Evolutionary conservation across 2,329 filamentous ascomycete genomes (phyloP).

Genomic region (Monosporascus sp.): DNA sequence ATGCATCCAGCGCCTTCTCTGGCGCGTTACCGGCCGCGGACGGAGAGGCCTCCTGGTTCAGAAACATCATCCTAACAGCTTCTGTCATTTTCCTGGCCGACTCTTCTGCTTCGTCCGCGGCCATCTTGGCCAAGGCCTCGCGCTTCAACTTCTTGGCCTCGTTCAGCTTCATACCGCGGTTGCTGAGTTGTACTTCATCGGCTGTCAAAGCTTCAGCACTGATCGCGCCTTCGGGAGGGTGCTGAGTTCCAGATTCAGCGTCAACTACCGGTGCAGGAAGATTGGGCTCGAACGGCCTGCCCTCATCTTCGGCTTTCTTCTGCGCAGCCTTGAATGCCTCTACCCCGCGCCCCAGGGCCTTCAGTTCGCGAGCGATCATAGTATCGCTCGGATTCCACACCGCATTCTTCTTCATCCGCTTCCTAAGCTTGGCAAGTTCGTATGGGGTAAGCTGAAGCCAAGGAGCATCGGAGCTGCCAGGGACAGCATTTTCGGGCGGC

Average conservation of each 20-base stretch:
- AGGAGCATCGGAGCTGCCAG: constrained; percentile 54
- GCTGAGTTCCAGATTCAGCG: constrained; percentile 43
- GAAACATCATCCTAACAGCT: constrained; percentile 40
- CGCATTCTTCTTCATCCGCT: constrained; percentile 88
- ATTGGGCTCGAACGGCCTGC: constrained; percentile 50
- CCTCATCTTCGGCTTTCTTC: constrained; percentile 59
- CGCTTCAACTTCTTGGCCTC: constrained; percentile 71
- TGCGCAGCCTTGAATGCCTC: constrained; percentile 58
- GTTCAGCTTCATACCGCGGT: constrained; percentile 72
- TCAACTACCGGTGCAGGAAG: constrained; percentile 39
- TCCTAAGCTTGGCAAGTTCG: constrained; percentile 64
- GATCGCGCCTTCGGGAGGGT: constrained; percentile 55
- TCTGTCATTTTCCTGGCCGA: constrained; percentile 48
- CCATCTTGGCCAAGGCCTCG: constrained; percentile 56
- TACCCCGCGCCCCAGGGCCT: constrained; percentile 60
- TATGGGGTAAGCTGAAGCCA: constrained; percentile 62
- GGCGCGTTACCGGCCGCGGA: constrained; percentile 21
- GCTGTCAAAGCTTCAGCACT: constrained; percentile 49
- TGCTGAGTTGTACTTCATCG: constrained; percentile 60
- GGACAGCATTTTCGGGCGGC: constrained; percentile 53
- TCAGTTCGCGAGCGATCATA: constrained; percentile 77
- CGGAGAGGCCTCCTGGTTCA: constrained; percentile 28
- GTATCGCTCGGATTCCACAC: constrained; percentile 80
- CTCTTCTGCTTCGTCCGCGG: constrained; percentile 57
- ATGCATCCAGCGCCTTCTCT: constrained; percentile 25